Base-by-base conservation (phyloP, 805 yeast species). In the Starmerella riodocensis region DNA sequence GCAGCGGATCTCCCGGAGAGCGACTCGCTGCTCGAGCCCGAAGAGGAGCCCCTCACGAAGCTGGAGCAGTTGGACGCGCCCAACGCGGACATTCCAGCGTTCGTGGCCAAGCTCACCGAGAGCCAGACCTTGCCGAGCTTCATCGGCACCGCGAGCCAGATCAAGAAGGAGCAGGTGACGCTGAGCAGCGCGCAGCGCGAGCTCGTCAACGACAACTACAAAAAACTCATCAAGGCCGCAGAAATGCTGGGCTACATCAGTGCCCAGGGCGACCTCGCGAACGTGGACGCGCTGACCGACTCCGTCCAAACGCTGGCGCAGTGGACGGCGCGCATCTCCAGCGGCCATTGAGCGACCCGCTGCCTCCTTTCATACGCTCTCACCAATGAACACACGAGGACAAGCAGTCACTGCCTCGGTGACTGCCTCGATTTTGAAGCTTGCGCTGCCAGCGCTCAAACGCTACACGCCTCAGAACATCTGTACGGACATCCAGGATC, bases 171-270 rank as follows among this genome's bases (percentile, higher is more conserved):
- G 32, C 46, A 55, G 12, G 48, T 54, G 16, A 50, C 55, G 8
- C 51, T 60, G 20, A 58, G 59, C 29, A 53, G 59, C 39, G 60
- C 59, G 27, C 63, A 60, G 36, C 61, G 61, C 45, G 60, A 63
- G 19, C 51, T 60, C 4, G 62, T 60, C 6, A 61, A 60, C 45
- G 58, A 60, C 46, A 60, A 60, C 44, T 60, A 60, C 48, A 53
- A 56, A 28, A 58, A 60, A 27, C 53, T 60, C 9, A 61, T 61
- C 33, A 42, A 52, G 9, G 61, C 60, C 13, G 53, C 61, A 8
- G 57, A 55, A 26, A 55, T 59, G 14, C 52, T 59, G 24, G 56
- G 47, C 2, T 45, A 48, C 17, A 46, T 55, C 36, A 48, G 50
- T 27, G 39, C 40, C 18, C 45, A 41, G 33, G 53, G 54, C 30